Evolutionary conservation across 306 rosid genomes (phyloP).

Genomic region (Senna tora): DNA sequence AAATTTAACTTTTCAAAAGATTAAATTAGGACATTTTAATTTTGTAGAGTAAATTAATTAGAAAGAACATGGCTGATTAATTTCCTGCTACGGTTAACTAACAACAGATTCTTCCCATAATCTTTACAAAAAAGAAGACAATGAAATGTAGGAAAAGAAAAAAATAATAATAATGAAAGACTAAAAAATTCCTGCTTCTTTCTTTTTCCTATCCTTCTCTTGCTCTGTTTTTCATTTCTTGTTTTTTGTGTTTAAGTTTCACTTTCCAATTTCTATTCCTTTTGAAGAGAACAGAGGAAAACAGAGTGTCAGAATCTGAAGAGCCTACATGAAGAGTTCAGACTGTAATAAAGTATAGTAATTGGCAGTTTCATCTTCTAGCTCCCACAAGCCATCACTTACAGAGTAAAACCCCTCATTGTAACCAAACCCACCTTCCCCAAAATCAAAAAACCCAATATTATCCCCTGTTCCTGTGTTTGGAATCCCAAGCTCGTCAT

Average conservation of each 20-base stretch:
- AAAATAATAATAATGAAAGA: conserved; percentile 20
- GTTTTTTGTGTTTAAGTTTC: neutral
- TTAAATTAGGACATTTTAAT: no score
- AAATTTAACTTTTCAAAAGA: no score
- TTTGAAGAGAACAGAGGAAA: no score
- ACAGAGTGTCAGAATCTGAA: no score
- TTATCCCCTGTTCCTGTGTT: neutral
- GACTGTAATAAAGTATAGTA: neutral
- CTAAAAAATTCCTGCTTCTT: conserved; percentile 22
- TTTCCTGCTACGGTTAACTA: conserved; percentile 30
- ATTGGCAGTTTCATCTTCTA: neutral
- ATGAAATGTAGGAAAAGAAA: conserved; percentile 4
- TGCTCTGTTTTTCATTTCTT: neutral
- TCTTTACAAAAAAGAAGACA: conserved; percentile 37
- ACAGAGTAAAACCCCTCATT: neutral
- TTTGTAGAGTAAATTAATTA: no score
- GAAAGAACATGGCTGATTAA: neutral
- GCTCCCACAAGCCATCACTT: neutral
- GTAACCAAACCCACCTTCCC: neutral
- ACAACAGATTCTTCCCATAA: neutral
- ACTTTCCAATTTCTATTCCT: neutral
- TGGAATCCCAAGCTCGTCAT: neutral
- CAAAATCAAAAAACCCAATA: neutral
- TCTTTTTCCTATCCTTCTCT: neutral
- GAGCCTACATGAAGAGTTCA: neutral